Conservation (phyloP, 2,329 filamentous ascomycete species). For the Aspergillus japonicus region DNA sequence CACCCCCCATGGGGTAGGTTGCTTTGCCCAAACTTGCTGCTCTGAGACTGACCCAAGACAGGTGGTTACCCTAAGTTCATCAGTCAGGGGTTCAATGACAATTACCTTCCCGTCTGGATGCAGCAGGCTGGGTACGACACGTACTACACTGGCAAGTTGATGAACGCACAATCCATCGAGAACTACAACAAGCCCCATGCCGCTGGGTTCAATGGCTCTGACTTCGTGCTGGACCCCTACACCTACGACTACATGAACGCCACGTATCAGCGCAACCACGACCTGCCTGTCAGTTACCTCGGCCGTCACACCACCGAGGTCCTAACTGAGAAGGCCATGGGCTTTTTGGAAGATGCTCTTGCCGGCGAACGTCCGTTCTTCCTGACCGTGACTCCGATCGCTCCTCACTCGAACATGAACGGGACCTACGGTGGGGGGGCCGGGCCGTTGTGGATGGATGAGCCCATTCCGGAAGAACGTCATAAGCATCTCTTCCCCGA, state of each 20-base stretch:
- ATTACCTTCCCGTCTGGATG: slow-evolving; percentile 71
- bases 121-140: slow-evolving; percentile 65
- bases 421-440: not conserved
- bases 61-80: slow-evolving; percentile 64
- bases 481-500: slow-evolving; percentile 62
- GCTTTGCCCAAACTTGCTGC: not conserved
- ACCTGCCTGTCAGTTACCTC: slow-evolving; percentile 53
- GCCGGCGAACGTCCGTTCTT: slow-evolving; percentile 62
- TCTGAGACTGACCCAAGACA: not conserved
- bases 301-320: slow-evolving; percentile 59
- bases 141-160: slow-evolving; percentile 69
- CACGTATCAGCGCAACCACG: slow-evolving; percentile 59
- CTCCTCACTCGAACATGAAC: slow-evolving; percentile 61
- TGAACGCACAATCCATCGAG: slow-evolving; percentile 61
- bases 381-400: slow-evolving; percentile 63
- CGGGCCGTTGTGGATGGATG: not conserved
- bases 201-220: slow-evolving; percentile 60
- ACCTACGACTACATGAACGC: slow-evolving; percentile 67
- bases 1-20: slow-evolving; percentile 27
- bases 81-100: slow-evolving; percentile 62
- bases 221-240: slow-evolving; percentile 63
- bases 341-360: slow-evolving; percentile 62
- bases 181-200: slow-evolving; percentile 62
- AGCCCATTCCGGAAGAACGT: slow-evolving; percentile 29
- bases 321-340: slow-evolving; percentile 55